Base-by-base conservation (phyloP, 208 protist genomes). In the Acanthamoeba sp. region DNA sequence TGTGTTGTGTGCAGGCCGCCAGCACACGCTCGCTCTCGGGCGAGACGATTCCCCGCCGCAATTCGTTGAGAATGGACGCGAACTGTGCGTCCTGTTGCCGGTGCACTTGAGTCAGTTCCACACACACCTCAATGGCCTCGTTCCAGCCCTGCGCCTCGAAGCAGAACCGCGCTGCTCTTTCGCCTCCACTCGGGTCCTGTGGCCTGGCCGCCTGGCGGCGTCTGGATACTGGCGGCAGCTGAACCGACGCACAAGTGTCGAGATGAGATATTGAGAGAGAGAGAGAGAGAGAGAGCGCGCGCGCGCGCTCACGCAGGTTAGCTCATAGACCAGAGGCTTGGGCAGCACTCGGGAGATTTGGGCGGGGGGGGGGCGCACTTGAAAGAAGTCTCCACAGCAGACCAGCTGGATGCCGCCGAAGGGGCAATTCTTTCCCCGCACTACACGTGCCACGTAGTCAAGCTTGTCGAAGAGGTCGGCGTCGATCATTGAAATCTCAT, bases 401-500 rank as follows among this genome's bases (percentile, higher is more conserved):
- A 96, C 32, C 7, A 96, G 22, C 90, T 96, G 95, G 29, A 96
- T 76, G 24, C 95, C 95, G 10, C 95, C 95, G 93, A 96, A 96
- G 42, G 95, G 94, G 18, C 12, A 16, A 10, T 93, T 24, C 32
- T 45, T 95, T 4, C 9, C 89, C 5, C 95, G 22, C 9, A 97
- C 32, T 0, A 14, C 62, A 12, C 71, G 85, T 6, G 95, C 96
- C 7, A 97, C 71, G 0, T 66, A 52, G 20, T 97, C 95, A 16
- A 97, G 50, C 42, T 95, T 96, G 50, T 97, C 96, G 12, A 97
- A 96, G 0, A 97, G 57, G 7, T 95, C 40, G 0, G 76, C 87
- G 38, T 73, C 55, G n/a, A 92, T 29, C 87, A 92, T 92, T 2
- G 55, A 73, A 5, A 92, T 73, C 38, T 92, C 87, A 24, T 92